A percentile compares a stretch with the other conserved stretches of the same genome.
phyloP scores from a whole-genome alignment of 202 grass and related monocot species.

The Zoysia matrella region DNA sequence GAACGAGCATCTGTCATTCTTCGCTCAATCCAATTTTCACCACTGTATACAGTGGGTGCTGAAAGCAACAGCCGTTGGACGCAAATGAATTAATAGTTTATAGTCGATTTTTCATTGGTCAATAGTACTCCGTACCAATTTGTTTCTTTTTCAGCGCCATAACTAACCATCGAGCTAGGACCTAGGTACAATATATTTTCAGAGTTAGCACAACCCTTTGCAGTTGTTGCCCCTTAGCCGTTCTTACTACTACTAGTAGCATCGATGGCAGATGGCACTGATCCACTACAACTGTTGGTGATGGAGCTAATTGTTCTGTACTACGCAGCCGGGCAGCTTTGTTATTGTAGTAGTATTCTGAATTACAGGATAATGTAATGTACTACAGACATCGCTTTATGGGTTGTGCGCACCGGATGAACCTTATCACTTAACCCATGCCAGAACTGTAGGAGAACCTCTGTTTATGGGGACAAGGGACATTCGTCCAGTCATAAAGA shows the following conservation, averaged over 20 bases:
- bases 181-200: not conserved
- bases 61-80: not conserved
- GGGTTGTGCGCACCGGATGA: not conserved
- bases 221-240: not conserved
- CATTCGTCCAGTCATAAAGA: not conserved
- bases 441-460: not conserved
- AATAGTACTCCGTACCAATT: not conserved
- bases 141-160: not conserved
- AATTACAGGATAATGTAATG: not conserved
- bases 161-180: no score
- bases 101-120: not conserved
- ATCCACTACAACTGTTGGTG: not conserved
- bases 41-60: not conserved
- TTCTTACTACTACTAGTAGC: not conserved
- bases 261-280: no score
- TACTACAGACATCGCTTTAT: not conserved
- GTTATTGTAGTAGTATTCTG: not conserved
- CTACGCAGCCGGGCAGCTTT: not conserved
- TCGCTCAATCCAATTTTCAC: no score
- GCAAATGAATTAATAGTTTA: not conserved
- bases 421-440: constrained; percentile 19
- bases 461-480: not conserved
- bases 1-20: no score
- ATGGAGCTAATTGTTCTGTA: not conserved
- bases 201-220: not conserved